phyloP scores from a whole-genome alignment of 495 filamentous ascomycete species.

The Hypoxylon cercidicola region DNA sequence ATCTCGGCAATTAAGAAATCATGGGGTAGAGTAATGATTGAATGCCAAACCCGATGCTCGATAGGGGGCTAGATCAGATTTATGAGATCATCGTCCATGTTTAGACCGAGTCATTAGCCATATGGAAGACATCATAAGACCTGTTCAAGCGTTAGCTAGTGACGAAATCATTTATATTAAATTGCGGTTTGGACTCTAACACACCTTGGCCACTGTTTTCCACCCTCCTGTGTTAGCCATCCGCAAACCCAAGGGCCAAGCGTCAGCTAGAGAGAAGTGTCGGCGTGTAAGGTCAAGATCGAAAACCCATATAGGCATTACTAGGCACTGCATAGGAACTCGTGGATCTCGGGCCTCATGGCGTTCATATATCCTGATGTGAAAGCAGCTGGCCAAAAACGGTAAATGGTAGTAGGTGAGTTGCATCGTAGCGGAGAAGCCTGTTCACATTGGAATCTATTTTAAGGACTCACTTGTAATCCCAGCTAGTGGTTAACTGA shows the following conservation, averaged over 20 bases:
- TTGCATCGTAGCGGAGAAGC: not conserved
- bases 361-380: no score
- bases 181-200: no score
- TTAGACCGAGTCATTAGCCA: not conserved
- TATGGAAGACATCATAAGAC: not conserved
- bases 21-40: not conserved
- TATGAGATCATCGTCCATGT: not conserved
- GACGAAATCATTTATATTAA: no score
- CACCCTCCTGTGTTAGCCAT: no score
- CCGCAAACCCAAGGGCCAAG: no score
- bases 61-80: not conserved
- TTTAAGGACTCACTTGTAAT: not conserved
- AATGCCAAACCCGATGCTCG: not conserved
- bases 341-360: no score
- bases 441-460: not conserved
- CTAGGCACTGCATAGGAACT: no score
- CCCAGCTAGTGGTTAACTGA: not conserved
- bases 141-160: not conserved
- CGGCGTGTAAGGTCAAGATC: no score
- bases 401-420: not conserved
- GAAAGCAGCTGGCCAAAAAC: not conserved
- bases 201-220: no score
- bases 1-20: slow-evolving; percentile 24
- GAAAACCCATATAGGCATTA: no score
- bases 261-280: no score